phyloP scores from a whole-genome alignment of 2,329 filamentous ascomycete species.

The Talaromyces sp. region DNA sequence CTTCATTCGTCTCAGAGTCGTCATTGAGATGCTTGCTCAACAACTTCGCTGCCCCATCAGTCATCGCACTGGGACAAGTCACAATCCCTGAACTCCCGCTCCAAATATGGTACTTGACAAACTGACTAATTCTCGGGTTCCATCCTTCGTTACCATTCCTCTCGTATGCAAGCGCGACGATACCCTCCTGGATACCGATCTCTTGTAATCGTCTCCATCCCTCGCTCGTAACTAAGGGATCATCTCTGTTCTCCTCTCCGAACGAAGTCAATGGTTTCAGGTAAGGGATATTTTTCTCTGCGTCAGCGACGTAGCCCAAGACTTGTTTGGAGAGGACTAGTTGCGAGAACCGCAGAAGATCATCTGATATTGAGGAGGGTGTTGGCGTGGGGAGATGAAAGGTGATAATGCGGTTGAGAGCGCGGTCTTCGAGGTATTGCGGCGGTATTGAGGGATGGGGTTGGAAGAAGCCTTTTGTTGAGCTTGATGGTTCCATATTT shows the following conservation, averaged over 20 bases:
- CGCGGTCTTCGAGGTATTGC: slow-evolving; percentile 23
- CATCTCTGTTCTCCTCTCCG: slow-evolving; percentile 25
- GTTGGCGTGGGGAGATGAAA: slow-evolving; percentile 24
- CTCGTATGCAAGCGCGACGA: slow-evolving; percentile 25
- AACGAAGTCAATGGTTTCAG: slow-evolving; percentile 25
- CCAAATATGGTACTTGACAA: slow-evolving; percentile 25
- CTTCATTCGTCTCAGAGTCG: slow-evolving; percentile 18
- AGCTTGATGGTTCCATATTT: slow-evolving; percentile 25
- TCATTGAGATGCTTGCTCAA: slow-evolving; percentile 23
- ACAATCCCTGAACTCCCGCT: slow-evolving; percentile 26
- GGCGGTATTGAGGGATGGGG: slow-evolving; percentile 20
- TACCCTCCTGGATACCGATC: slow-evolving; percentile 26
- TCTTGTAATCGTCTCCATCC: slow-evolving; percentile 27
- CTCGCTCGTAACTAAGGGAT: slow-evolving; percentile 26
- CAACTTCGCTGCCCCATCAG: slow-evolving; percentile 27
- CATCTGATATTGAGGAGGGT: slow-evolving; percentile 21
- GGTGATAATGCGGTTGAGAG: slow-evolving; percentile 23
- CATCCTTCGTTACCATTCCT: slow-evolving; percentile 4
- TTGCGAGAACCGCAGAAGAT: slow-evolving; percentile 23
- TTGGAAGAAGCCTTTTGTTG: slow-evolving; percentile 28
- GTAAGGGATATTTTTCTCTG: slow-evolving; percentile 24
- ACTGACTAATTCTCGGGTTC: slow-evolving; percentile 26
- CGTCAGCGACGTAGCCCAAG: slow-evolving; percentile 21
- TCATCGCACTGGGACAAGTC: slow-evolving; percentile 29
- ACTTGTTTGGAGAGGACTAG: slow-evolving; percentile 23